A percentile compares a stretch with the other conserved stretches of the same genome.
Evolutionary conservation across 2,329 filamentous ascomycete genomes (phyloP).

Genomic region (Nothopassalora personata): DNA sequence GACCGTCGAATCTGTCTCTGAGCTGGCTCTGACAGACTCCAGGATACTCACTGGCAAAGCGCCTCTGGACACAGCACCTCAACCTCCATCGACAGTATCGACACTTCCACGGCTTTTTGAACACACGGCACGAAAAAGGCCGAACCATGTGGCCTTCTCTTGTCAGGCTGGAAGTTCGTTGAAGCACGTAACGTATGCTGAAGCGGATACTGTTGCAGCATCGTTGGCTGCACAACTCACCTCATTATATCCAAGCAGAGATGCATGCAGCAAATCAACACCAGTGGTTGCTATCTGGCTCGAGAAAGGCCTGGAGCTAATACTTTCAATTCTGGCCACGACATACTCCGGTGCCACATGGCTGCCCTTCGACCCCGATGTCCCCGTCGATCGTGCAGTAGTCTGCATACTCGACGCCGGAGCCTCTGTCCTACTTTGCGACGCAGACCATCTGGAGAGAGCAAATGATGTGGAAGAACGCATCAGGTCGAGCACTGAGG

Average conservation of each 20-base stretch:
- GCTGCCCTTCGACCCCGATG: constrained; percentile 24
- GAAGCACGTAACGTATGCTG: constrained; percentile 16
- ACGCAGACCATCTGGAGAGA: constrained; percentile 14
- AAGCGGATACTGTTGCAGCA: constrained; percentile 16
- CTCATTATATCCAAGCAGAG: background rate
- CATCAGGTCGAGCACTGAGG: constrained; percentile 1
- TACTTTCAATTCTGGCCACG: constrained; percentile 20
- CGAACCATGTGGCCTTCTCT: constrained; percentile 17
- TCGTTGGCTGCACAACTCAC: constrained; percentile 13
- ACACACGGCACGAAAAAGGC: constrained; percentile 12
- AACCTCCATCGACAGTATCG: constrained; percentile 12
- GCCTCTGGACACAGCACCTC: constrained; percentile 15
- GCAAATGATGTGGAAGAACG: constrained; percentile 13
- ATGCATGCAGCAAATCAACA: background rate
- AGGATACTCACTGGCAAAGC: constrained; percentile 14
- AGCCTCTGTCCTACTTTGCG: constrained; percentile 16
- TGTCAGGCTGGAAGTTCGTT: constrained; percentile 14
- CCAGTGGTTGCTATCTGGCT: constrained; percentile 22
- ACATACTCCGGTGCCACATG: constrained; percentile 25
- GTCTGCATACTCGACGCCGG: constrained; percentile 17
- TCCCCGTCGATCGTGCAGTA: constrained; percentile 20
- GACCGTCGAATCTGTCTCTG: background rate
- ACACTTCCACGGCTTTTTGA: constrained; percentile 20
- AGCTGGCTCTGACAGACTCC: constrained; percentile 1
- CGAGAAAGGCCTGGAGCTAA: constrained; percentile 21